Evolutionary conservation across 1,284 basidiomycete species (phyloP).

Genomic region (Ceratobasidium sp.): DNA sequence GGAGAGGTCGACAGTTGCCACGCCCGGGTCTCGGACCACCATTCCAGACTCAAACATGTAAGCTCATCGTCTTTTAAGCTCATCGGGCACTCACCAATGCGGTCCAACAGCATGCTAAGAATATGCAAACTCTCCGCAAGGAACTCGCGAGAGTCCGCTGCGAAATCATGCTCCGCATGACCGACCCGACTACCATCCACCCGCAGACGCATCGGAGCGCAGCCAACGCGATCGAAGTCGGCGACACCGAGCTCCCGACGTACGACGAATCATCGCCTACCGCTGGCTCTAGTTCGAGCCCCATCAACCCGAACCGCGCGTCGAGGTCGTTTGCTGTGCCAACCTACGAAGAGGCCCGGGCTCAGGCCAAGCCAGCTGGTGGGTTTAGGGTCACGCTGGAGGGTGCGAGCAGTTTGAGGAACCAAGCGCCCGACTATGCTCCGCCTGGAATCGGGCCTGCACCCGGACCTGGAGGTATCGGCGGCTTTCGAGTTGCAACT

Average conservation of each 20-base stretch:
- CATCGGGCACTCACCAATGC: background rate
- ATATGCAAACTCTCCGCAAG: slow-evolving; percentile 16
- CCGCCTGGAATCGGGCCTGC: slow-evolving; percentile 18
- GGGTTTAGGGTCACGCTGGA: slow-evolving; percentile 26
- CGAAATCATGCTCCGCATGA: slow-evolving; percentile 34
- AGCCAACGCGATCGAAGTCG: slow-evolving; percentile 24
- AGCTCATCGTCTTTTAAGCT: background rate
- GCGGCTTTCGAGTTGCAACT: slow-evolving; percentile 18
- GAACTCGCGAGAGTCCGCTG: slow-evolving; percentile 32
- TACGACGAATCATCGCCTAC: background rate
- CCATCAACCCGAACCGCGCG: background rate
- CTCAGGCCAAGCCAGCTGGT: slow-evolving; percentile 8
- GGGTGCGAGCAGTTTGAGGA: background rate
- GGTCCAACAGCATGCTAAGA: background rate
- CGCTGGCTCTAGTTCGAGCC: background rate
- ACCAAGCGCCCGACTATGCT: slow-evolving; percentile 6
- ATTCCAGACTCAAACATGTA: slow-evolving; percentile 3
- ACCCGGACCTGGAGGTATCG: slow-evolving; percentile 30
- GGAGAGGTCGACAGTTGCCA: slow-evolving; percentile 1
- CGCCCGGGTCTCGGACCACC: slow-evolving; percentile 1
- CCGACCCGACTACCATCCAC: slow-evolving; percentile 22
- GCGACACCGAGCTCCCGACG: slow-evolving; percentile 34
- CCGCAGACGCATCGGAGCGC: slow-evolving; percentile 10
- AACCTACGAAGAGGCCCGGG: slow-evolving; percentile 33
- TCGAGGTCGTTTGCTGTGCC: slow-evolving; percentile 28